Base-by-base conservation (phyloP, 768 basidiomycete species). In the Kwoniella sp. region DNA sequence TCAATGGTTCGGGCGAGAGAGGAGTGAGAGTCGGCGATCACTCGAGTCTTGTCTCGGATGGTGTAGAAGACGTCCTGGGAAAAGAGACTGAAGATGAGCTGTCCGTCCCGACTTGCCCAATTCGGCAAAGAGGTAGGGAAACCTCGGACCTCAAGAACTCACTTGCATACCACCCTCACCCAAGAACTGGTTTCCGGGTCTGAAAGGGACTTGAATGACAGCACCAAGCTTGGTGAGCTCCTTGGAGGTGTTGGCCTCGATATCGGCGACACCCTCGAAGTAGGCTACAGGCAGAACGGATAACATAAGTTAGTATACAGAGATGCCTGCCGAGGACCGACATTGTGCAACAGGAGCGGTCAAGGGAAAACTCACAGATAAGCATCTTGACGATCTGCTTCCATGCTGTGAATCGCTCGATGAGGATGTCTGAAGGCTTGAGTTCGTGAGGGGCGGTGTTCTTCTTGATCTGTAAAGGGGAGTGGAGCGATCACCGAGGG, bases 351-450 rank as follows among this genome's bases (percentile, higher is more conserved):
- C n/a, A n/a, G n/a, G n/a, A n/a, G n/a, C n/a, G n/a, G n/a, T n/a
- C n/a, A n/a, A n/a, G 17, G 40, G 10, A 44, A 44, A 44, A 72
- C 77, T 68, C 54, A 80, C 80, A 72, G 56, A 91, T 90, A 57
- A 97, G 87, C 82, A 96, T 93, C 82, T 94, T 95, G 53, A 95
- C 91, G 72, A 97, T 95, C 55, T 87, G 88, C 82, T 96, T 97
- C 94, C 94, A 97, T 0, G 80, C 80, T 4, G 77, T 80, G 74
- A 80, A 80, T 48, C 83, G 88, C 80, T 97, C 95, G 69, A 98
- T 96, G 79, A 99, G 90, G 74, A 99, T 86, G 80, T 99, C 95
- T 10, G 91, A 91, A 0, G 94, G 94, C 55, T 88, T 86, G 50
- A 97, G 85, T 81, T 95, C 93, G 69, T 92, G 88, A 0, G 90